Evolutionary conservation across 2,329 filamentous ascomycete species (phyloP), one percentile per base, ranked within the genome.

Genomic region (Botrytis pseudocinerea): DNA sequence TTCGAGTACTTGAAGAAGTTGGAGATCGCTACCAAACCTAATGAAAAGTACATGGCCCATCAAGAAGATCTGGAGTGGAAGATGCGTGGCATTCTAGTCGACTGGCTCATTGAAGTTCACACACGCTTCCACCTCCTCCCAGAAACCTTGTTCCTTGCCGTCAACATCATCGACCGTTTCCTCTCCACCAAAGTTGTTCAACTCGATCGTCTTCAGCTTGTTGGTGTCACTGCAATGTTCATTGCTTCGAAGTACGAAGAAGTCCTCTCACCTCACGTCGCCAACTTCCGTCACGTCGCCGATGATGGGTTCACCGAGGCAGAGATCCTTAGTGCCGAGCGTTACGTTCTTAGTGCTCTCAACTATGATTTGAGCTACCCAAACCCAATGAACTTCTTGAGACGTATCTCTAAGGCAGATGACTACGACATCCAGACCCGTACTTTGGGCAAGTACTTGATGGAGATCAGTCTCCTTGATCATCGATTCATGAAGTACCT

Each of bases 381-480:
- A 73, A 99, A 99, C 84, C 96, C 96, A 35, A 99, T 99, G 96
- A 99, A 99, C 88, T 99, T 99, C 86, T 90, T 99, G 75, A 93
- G 96, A 77, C 93, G 97, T 78, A 97, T 99, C 83, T 98, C 95
- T 75, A 99, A 99, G 87, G 97, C 96, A 80, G 97, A 99, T 85
- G 96, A 97, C 86, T 99, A 99, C 84, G 95, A 99, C 83, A 97
- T 98, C 80, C 94, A 98, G 83, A 97, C 95, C 75, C 93, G 96
- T 79, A 99, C 96, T 64, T 89, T 99, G 74, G 96, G 94, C 83
- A 99, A 99, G 85, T 99, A 98, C 83, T 87, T 99, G 65, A 94
- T 97, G 85, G 96, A 99, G 85, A 98, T 99, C 80, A 96, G 94
- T 82, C 90, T 98, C 77, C 87, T 99, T 42, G 96, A 99, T 80